These are phyloP conservation scores for Solanum dulcamara DNA, from an alignment of 257 asterid genomes.

Conservation along the genomic window DNA sequence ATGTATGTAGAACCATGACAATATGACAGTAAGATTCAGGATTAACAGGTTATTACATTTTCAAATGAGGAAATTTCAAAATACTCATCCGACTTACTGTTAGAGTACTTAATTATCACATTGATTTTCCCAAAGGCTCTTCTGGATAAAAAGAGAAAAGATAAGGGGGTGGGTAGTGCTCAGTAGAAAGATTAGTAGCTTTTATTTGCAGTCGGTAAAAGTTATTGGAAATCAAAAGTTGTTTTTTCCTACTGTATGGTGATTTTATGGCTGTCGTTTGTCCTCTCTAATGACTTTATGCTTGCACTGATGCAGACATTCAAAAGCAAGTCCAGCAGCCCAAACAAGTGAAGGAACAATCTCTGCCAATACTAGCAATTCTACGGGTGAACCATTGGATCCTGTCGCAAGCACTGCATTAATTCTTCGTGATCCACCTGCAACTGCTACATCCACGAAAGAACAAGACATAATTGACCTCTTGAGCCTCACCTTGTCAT, in stretches of 20 bases:
- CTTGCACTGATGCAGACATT: conserved; percentile 1
- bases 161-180: not conserved
- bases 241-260: not conserved
- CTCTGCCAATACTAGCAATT: not conserved
- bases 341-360: not conserved
- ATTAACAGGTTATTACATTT: not conserved
- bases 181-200: not conserved
- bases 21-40: not conserved
- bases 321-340: conserved; percentile 2
- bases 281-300: not conserved
- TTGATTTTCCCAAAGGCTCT: not conserved
- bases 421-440: conserved; percentile 34
- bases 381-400: not conserved
- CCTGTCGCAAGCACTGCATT: conserved; percentile 43
- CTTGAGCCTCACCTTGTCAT: conserved; percentile 54
- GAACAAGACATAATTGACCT: conserved; percentile 76
- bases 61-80: not conserved
- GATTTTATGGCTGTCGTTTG: not conserved
- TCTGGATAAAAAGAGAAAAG: not conserved
- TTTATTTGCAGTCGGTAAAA: not conserved
- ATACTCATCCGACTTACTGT: not conserved
- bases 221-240: not conserved
- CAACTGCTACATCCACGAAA: conserved; percentile 26
- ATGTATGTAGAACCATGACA: not conserved
- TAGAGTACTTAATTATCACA: not conserved